Evolutionary conservation across 257 asterid species (phyloP), one percentile per base, ranked within the genome.

Genomic region (Plectranthus barbatus): DNA sequence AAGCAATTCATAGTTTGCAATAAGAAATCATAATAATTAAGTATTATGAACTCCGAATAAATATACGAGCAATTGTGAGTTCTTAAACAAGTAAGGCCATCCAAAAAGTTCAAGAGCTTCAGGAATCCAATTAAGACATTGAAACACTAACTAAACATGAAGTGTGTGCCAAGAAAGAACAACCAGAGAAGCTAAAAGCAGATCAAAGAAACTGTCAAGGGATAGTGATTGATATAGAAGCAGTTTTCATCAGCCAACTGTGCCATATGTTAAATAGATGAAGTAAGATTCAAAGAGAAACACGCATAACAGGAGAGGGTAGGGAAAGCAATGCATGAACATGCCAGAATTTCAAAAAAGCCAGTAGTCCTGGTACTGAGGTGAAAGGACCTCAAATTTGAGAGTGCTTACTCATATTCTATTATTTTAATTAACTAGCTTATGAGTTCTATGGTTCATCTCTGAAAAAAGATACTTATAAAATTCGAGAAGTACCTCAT

Each of bases 401-500:
- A 66, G 42, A 50, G 33, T 29, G 18, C 24, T n/a, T 15, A 72
- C 55, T 59, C 47, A 52, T 52, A 57, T 26, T 33, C 14, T 33
- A 52, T 59, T 34, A 7, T 45, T 19, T 50, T 21, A 49, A 21
- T 9, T 19, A 59, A 73, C 31, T 33, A 36, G 34, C 15, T n/a
- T 26, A 7, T 24, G 58, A 49, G 48, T 50, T 33, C 6, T 3
- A 9, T 46, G 23, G 44, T 24, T 39, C 13, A 63, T 44, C 53
- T 45, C 46, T 13, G 56, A 15, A 68, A 48, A 23, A 13, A 37
- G 44, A 15, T 36, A 69, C 29, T 11, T 34, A 74, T 23, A 54
- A 44, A 46, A 2, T 20, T 56, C 20, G 70, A 66, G 39, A 29
- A 50, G 21, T 77, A 91, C 98, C 98, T 88, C 91, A 88, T 84